Percentiles rank a stretch among this genome's conserved stretches.
Conservation (phyloP, 2,329 filamentous ascomycete species). For the Diplodia mutila region DNA sequence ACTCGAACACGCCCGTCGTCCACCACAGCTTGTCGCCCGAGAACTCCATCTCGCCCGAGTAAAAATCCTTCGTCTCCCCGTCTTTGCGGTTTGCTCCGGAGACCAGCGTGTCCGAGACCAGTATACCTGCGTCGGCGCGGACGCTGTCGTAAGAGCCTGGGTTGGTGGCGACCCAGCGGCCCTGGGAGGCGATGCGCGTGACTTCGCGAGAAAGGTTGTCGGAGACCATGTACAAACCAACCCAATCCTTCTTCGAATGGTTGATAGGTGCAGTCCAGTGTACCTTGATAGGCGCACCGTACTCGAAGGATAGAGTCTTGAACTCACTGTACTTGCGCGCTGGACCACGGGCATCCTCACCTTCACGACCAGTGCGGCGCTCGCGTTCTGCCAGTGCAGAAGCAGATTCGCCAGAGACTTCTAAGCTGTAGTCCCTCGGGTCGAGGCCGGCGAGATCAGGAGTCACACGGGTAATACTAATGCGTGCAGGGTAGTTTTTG, state of each 20-base stretch:
- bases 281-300: conserved; percentile 86
- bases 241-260: conserved; percentile 91
- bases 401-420: conserved; percentile 67
- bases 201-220: conserved; percentile 86
- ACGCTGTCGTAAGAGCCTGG: conserved; percentile 74
- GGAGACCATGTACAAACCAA: conserved; percentile 93
- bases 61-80: conserved; percentile 60
- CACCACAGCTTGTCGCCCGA: conserved; percentile 94
- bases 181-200: conserved; percentile 82
- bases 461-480: conserved; percentile 79
- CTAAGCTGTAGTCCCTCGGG: conserved; percentile 77
- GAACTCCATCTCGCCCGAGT: conserved; percentile 83
- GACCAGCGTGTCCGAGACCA: conserved; percentile 67
- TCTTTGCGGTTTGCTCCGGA: conserved; percentile 48
- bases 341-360: conserved; percentile 66
- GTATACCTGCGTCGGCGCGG: conserved; percentile 75
- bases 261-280: conserved; percentile 87
- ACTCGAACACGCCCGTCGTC: conserved; percentile 95
- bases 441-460: conserved; percentile 80
- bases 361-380: conserved; percentile 72
- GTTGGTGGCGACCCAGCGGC: conserved; percentile 85
- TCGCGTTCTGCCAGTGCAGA: conserved; percentile 57
- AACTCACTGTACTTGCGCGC: conserved; percentile 64
- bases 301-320: conserved; percentile 80
- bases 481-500: conserved; percentile 83